Evolutionary conservation across 2,329 filamentous ascomycete species (phyloP).

Genomic region (Aspergillus aculeatus): DNA sequence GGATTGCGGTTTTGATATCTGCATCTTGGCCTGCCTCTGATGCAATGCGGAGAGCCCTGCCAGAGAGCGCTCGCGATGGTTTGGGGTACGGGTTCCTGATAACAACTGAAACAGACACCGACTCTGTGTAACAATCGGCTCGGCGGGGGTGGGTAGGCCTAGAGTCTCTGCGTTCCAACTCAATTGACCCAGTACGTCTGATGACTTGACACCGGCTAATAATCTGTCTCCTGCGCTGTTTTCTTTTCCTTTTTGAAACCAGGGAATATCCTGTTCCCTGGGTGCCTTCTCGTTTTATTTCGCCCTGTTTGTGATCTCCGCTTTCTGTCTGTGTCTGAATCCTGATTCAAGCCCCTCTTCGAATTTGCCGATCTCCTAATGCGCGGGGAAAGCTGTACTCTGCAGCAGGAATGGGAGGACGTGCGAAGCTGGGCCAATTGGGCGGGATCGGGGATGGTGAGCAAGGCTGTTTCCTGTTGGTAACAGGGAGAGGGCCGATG

Average conservation of each 20-base stretch:
- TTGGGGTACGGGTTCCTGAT: constrained; percentile 24
- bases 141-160: constrained; percentile 9
- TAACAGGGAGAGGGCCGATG: constrained; percentile 7
- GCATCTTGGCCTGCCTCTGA: constrained; percentile 44
- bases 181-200: constrained; percentile 11
- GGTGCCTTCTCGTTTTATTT: constrained; percentile 17
- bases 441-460: constrained; percentile 19
- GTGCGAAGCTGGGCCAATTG: constrained; percentile 33
- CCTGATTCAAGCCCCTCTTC: constrained; percentile 27
- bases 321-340: constrained; percentile 19
- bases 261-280: constrained; percentile 16
- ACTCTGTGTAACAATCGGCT: constrained; percentile 23
- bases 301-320: constrained; percentile 21
- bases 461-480: constrained; percentile 12
- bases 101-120: constrained; percentile 23
- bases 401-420: constrained; percentile 27
- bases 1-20: constrained; percentile 42
- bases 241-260: constrained; percentile 12
- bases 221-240: background rate
- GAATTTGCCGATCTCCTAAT: constrained; percentile 31
- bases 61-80: constrained; percentile 39
- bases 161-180: constrained; percentile 11
- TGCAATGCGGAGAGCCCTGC: constrained; percentile 43
- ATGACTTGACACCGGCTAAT: constrained; percentile 13
- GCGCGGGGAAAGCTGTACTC: constrained; percentile 37